Percentiles rank a stretch among this genome's conserved stretches.
These are phyloP conservation scores for Zymoseptoria passerinii DNA, from an alignment of 2,329 filamentous ascomycete species.

Conservation along the genomic window DNA sequence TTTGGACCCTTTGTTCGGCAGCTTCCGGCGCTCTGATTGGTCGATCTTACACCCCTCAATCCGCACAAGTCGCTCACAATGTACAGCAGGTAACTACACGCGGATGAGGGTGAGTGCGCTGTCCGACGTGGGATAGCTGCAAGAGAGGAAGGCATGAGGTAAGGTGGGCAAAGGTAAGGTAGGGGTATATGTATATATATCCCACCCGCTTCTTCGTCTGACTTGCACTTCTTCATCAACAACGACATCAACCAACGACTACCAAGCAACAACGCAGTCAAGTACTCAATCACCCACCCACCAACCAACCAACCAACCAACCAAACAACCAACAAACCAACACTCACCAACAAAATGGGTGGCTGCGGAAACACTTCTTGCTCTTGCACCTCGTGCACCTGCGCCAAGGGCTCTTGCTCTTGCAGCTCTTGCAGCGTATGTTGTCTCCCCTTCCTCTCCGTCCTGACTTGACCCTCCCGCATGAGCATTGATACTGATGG, in stretches of 20 bases:
- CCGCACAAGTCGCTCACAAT: neutral
- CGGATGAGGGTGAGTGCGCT: neutral
- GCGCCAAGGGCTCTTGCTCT: conserved; percentile 24
- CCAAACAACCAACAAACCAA: no score
- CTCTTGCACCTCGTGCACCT: conserved; percentile 26
- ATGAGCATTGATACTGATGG: neutral
- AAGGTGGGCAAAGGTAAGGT: no score
- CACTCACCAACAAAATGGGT: conserved; percentile 22
- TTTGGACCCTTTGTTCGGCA: neutral
- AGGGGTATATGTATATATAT: conserved; percentile 4
- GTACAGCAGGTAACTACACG: no score
- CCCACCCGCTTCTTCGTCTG: conserved; percentile 1
- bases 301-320: conserved; percentile 5
- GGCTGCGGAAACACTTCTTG: conserved; percentile 28
- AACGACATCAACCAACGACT: conserved; percentile 1
- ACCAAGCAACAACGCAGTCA: neutral
- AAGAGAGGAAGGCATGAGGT: neutral
- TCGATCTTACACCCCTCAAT: no score
- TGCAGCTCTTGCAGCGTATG: conserved; percentile 21
- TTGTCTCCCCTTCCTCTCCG: neutral
- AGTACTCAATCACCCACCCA: conserved; percentile 2
- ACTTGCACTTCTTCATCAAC: conserved; percentile 1
- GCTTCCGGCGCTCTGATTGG: neutral
- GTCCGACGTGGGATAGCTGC: neutral
- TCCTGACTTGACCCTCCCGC: neutral